These are phyloP conservation scores for Vitellaria paradoxa DNA, from an alignment of 179 eudicot species.

Conservation along the genomic window DNA sequence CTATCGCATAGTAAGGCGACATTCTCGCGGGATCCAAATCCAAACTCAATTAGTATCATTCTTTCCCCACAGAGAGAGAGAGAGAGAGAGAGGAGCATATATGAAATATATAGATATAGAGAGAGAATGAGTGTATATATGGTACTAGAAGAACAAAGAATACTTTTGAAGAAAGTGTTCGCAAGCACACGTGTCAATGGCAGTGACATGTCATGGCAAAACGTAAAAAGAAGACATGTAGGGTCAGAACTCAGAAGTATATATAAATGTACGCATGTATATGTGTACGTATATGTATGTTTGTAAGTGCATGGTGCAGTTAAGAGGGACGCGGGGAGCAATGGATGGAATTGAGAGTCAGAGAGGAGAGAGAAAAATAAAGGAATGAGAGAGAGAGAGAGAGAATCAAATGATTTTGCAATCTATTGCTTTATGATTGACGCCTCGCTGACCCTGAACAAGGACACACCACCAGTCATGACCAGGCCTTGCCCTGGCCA, in stretches of 20 bases:
- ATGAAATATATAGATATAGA: not conserved
- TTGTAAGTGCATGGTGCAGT: no score
- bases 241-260: not conserved
- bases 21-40: conserved; percentile 47
- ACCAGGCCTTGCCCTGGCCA: not conserved
- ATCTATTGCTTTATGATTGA: conserved; percentile 81
- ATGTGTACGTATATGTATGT: not conserved
- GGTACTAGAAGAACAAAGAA: not conserved
- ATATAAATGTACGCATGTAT: not conserved
- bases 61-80: conserved; percentile 1
- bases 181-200: not conserved
- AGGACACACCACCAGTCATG: not conserved
- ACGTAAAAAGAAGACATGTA: not conserved
- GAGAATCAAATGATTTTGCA: conserved; percentile 57
- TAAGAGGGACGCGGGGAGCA: no score
- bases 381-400: no score
- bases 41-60: conserved; percentile 12
- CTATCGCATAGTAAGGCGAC: conserved; percentile 36
- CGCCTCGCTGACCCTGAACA: conserved; percentile 44
- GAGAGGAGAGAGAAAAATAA: conserved; percentile 1
- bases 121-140: not conserved
- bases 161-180: no score
- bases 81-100: not conserved
- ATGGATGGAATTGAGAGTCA: not conserved
- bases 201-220: not conserved